These are phyloP conservation scores for Dryadomyces quercus-mongolicae DNA, from an alignment of 2,329 filamentous ascomycete species.

Conservation along the genomic window DNA sequence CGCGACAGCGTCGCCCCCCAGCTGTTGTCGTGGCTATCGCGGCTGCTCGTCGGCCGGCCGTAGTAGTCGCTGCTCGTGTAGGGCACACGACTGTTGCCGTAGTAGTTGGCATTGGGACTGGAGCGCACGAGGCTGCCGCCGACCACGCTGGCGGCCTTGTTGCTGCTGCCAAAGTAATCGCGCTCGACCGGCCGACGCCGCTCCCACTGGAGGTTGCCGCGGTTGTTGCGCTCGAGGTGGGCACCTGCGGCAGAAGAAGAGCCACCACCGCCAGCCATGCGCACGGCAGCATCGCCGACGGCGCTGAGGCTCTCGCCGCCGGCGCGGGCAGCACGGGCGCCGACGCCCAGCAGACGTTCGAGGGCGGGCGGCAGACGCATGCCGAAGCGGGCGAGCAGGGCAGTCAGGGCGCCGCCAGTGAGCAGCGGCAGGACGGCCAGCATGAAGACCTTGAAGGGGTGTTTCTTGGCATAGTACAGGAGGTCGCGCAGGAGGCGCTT, in stretches of 20 bases:
- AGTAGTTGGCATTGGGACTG: constrained; percentile 5
- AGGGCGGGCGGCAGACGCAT: constrained; percentile 58
- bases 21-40: background rate
- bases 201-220: constrained; percentile 26
- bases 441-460: constrained; percentile 81
- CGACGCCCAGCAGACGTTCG: constrained; percentile 44
- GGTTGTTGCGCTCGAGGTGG: constrained; percentile 22
- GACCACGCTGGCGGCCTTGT: constrained; percentile 8
- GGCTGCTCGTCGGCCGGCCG: background rate
- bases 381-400: constrained; percentile 67
- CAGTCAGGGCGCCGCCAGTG: constrained; percentile 69
- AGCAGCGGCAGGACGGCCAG: constrained; percentile 79
- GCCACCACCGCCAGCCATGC: constrained; percentile 30
- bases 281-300: constrained; percentile 41
- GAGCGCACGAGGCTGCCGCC: constrained; percentile 11
- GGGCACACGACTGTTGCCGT: constrained; percentile 4
- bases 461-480: constrained; percentile 65
- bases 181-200: constrained; percentile 19
- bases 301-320: constrained; percentile 36
- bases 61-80: background rate
- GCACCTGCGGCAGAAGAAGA: constrained; percentile 15
- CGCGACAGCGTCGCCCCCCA: background rate
- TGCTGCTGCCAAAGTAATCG: constrained; percentile 22
- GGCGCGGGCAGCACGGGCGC: constrained; percentile 34
- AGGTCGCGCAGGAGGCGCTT: constrained; percentile 72